Conservation (phyloP, 805 yeast species). For the Metschnikowia koreensis region DNA sequence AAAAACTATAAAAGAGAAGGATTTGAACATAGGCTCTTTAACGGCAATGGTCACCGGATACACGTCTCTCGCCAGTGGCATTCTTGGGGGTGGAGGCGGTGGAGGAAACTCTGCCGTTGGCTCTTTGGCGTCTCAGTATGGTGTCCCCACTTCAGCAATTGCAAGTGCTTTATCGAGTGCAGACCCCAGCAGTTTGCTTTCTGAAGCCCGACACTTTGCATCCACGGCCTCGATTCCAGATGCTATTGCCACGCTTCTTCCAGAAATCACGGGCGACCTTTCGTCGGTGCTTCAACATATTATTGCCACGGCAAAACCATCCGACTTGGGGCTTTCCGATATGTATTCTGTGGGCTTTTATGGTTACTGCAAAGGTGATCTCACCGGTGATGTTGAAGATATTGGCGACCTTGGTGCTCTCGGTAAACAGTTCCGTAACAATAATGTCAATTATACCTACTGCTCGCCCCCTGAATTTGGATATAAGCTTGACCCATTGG, state of each 20-base stretch:
- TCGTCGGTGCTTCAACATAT: conserved; percentile 23
- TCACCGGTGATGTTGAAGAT: conserved; percentile 6
- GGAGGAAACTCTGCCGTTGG: conserved; percentile 6
- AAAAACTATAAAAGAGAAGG: conserved; percentile 5
- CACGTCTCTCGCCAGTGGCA: conserved; percentile 3
- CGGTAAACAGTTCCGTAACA: conserved; percentile 26
- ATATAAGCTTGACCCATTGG: conserved; percentile 55
- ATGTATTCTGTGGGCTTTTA: conserved; percentile 40
- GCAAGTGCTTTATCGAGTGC: conserved; percentile 7
- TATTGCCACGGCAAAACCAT: conserved; percentile 21
- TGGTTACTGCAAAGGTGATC: conserved; percentile 43
- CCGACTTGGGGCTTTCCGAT: conserved; percentile 40
- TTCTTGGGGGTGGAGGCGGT: background rate
- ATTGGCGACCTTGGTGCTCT: conserved; percentile 13
- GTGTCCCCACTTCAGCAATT: conserved; percentile 10
- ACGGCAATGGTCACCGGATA: conserved; percentile 5
- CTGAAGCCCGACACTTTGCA: conserved; percentile 13
- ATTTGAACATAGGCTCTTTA: conserved; percentile 2
- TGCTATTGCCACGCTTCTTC: conserved; percentile 16
- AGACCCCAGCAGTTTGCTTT: conserved; percentile 7
- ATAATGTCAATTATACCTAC: conserved; percentile 37
- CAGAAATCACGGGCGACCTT: conserved; percentile 11
- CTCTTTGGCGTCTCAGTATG: conserved; percentile 7
- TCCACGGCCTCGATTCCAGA: conserved; percentile 16
- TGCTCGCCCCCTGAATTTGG: conserved; percentile 58